Evolutionary conservation across 2,329 filamentous ascomycete species (phyloP).

Genomic region (Pseudopyrenochaeta lycopersici): DNA sequence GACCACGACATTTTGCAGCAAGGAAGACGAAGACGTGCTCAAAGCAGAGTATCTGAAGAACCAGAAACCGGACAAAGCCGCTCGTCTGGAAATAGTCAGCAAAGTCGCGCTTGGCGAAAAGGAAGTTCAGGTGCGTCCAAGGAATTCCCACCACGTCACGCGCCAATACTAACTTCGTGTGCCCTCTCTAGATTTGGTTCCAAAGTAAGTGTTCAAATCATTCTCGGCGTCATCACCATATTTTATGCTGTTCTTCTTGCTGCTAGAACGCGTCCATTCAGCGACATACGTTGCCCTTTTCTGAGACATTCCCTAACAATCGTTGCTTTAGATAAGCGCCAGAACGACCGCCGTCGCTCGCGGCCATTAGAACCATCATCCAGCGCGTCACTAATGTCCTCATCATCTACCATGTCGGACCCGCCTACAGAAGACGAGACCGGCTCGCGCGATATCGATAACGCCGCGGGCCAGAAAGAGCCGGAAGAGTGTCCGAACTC

Average conservation of each 20-base stretch:
- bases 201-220: constrained; percentile 58
- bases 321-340: constrained; percentile 64
- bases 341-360: constrained; percentile 90
- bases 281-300: neutral
- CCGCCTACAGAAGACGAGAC: constrained; percentile 42
- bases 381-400: constrained; percentile 45
- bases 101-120: constrained; percentile 92
- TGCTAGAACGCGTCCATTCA: neutral
- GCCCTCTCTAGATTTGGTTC: constrained; percentile 83
- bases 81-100: constrained; percentile 83
- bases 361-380: constrained; percentile 68
- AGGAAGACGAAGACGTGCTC: constrained; percentile 85
- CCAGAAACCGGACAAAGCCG: constrained; percentile 89
- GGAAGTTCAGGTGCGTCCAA: constrained; percentile 83
- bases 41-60: constrained; percentile 86
- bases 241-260: neutral
- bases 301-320: constrained; percentile 13
- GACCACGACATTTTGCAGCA: constrained; percentile 42
- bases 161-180: constrained; percentile 37
- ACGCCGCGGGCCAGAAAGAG: constrained; percentile 23
- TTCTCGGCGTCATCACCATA: neutral
- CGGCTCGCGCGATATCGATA: constrained; percentile 30
- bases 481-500: constrained; percentile 25
- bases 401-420: constrained; percentile 48
- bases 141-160: constrained; percentile 34